A percentile compares a stretch with the other conserved stretches of the same genome.
These are phyloP conservation scores for Umbellularia californica DNA, from an alignment of 164 flowering plant species.

Conservation along the genomic window DNA sequence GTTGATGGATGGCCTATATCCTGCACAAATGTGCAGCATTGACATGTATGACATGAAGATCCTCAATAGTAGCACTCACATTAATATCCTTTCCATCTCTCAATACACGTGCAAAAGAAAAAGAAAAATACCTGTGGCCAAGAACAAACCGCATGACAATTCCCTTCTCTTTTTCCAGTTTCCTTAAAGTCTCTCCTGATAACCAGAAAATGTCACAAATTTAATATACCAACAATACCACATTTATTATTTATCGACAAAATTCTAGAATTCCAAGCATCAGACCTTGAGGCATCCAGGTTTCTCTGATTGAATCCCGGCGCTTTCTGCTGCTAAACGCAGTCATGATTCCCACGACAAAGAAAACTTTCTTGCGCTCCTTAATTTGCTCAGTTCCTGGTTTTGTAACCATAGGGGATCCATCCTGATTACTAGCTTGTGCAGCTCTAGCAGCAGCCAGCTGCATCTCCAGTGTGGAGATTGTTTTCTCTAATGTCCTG, in stretches of 20 bases:
- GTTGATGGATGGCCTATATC: neutral
- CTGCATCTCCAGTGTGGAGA: slow-evolving; percentile 79
- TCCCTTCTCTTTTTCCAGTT: slow-evolving; percentile 79
- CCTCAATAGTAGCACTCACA: neutral
- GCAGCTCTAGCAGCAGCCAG: slow-evolving; percentile 79
- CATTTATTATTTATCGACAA: neutral
- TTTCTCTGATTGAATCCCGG: slow-evolving; percentile 79
- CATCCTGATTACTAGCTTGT: slow-evolving; percentile 37
- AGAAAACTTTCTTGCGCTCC: slow-evolving; percentile 60
- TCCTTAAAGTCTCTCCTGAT: slow-evolving; percentile 57
- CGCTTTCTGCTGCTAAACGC: slow-evolving; percentile 93
- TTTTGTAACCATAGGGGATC: slow-evolving; percentile 35
- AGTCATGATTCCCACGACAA: slow-evolving; percentile 93
- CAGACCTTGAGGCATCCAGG: slow-evolving; percentile 95
- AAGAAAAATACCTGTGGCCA: slow-evolving; percentile 70
- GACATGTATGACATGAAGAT: neutral
- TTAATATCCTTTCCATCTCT: neutral
- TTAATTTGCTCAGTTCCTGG: slow-evolving; percentile 28
- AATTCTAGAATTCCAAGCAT: neutral
- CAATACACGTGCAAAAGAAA: neutral
- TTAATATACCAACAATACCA: neutral
- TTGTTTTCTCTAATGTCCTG: slow-evolving; percentile 87
- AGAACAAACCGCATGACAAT: slow-evolving; percentile 86
- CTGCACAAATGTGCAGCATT: neutral
- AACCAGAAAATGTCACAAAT: neutral